phyloP scores from a whole-genome alignment of 1,139 yeast species.

The Lodderomyces margitis region DNA sequence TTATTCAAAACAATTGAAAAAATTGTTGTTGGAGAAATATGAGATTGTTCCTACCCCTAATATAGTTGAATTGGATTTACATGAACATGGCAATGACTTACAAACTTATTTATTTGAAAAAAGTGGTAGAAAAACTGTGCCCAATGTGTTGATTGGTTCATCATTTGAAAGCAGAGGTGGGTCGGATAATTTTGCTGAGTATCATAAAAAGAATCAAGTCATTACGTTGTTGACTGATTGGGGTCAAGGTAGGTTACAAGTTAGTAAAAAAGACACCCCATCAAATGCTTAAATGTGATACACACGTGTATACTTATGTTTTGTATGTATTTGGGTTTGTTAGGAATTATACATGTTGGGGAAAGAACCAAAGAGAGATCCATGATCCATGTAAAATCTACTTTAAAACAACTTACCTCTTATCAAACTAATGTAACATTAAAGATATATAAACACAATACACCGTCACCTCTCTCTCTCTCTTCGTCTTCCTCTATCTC shows the following conservation, averaged over 20 bases:
- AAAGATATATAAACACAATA: slow-evolving; percentile 12
- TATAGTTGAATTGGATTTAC: slow-evolving; percentile 80
- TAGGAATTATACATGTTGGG: too few relatives aligned
- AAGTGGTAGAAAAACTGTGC: slow-evolving; percentile 69
- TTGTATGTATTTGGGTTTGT: too few relatives aligned
- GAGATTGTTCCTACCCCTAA: slow-evolving; percentile 68
- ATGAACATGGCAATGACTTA: slow-evolving; percentile 60
- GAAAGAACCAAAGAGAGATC: too few relatives aligned
- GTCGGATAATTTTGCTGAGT: slow-evolving; percentile 68
- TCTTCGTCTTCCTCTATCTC: not conserved
- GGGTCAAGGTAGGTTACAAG: slow-evolving; percentile 60
- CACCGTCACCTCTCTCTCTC: not conserved
- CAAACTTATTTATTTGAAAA: slow-evolving; percentile 57
- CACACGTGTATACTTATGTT: too few relatives aligned
- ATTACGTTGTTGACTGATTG: slow-evolving; percentile 51
- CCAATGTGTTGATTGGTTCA: slow-evolving; percentile 65
- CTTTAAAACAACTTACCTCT: not conserved
- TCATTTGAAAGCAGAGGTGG: slow-evolving; percentile 62
- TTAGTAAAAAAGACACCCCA: slow-evolving; percentile 55
- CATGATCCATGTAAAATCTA: not conserved
- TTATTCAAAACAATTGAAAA: slow-evolving; percentile 68
- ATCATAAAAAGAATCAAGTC: slow-evolving; percentile 58
- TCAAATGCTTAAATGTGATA: slow-evolving; percentile 45
- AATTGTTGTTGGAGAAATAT: slow-evolving; percentile 60
- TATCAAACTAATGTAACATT: slow-evolving; percentile 25